Base-by-base conservation (phyloP, 2,329 filamentous ascomycete species). In the Aspergillus vadensis region DNA sequence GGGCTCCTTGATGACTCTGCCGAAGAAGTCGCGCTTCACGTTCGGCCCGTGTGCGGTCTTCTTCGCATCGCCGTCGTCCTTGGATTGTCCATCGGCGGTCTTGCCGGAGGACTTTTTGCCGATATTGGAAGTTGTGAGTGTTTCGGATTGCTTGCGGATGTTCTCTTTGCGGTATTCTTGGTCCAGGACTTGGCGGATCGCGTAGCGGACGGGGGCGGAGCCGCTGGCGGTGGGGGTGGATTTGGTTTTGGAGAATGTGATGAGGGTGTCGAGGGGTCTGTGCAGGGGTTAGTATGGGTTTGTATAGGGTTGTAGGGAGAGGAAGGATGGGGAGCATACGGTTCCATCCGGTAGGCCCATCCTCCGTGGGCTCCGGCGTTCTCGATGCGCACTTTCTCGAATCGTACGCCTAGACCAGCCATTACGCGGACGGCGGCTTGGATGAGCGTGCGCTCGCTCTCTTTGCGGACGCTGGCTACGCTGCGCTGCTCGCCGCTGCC, bases 291-390 rank as follows among this genome's bases (percentile, higher is more conserved):
- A 48, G 44, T 68, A 50, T 64, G 63, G 63, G 50, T 38, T 60
- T 19, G 27, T 39, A 25, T 53, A 14, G 9, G 17, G 6, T 56
- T 19, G 5, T 43, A 36, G 15, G 5, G 23, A 12, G 23, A 6
- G 2, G 19, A 6, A 15, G n/a, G n/a, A 25, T 2, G 8, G 6
- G 17, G 25, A n/a, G 88, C 89, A 83, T 80, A 93, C 84, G 95
- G 95, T 71, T 98, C 94, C 91, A 99, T 93, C 56, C 95, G 87
- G 76, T 96, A 98, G 8, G 96, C 88, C 84, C 88, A 98, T 67
- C 85, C 88, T 36, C 86, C 84, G 58, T 82, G 82, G 19, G 79
- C 80, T 5, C 82, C 75, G 38, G 91, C 89, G 12, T 82, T 83
- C 70, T 96, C 92, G 47, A 98, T 85, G 68, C 88, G 88, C 12